Conservation (phyloP, 2,329 filamentous ascomycete species). For the Scedosporium apiospermum region DNA sequence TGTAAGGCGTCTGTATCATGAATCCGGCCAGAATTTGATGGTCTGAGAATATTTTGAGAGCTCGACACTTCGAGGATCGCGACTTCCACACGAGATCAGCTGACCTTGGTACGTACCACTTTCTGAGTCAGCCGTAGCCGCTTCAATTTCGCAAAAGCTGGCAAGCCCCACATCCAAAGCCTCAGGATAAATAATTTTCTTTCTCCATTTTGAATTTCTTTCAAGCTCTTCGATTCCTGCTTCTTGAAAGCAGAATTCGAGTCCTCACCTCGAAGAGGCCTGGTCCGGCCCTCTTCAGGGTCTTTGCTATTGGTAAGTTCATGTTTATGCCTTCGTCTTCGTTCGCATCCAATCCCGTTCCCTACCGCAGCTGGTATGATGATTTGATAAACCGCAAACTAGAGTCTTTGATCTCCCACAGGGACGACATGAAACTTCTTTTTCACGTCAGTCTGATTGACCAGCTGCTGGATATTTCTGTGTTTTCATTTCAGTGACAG, state of each 20-base stretch:
- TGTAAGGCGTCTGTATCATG: too few relatives aligned
- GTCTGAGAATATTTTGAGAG: too few relatives aligned
- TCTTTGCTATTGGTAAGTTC: neutral
- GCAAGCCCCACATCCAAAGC: neutral
- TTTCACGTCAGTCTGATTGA: conserved; percentile 89
- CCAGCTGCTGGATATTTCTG: conserved; percentile 9
- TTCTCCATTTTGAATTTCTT: too few relatives aligned
- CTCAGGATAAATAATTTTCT: neutral
- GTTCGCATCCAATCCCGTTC: neutral
- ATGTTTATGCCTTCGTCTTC: conserved; percentile 5
- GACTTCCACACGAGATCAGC: neutral
- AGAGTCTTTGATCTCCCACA: conserved; percentile 88
- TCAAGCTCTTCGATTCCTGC: too few relatives aligned
- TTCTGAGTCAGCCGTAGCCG: neutral
- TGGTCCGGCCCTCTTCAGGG: too few relatives aligned
- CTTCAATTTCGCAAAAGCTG: neutral
- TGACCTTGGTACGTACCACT: neutral
- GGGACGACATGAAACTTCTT: conserved; percentile 62
- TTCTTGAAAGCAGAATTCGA: too few relatives aligned
- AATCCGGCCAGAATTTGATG: too few relatives aligned
- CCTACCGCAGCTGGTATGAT: conserved; percentile 42
- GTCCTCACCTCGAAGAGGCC: too few relatives aligned
- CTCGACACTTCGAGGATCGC: neutral
- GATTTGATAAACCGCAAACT: conserved; percentile 84
- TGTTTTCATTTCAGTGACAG: conserved; percentile 3